These are phyloP conservation scores for Cercophora sp. DNA, from an alignment of 495 filamentous ascomycete genomes.

Conservation along the genomic window DNA sequence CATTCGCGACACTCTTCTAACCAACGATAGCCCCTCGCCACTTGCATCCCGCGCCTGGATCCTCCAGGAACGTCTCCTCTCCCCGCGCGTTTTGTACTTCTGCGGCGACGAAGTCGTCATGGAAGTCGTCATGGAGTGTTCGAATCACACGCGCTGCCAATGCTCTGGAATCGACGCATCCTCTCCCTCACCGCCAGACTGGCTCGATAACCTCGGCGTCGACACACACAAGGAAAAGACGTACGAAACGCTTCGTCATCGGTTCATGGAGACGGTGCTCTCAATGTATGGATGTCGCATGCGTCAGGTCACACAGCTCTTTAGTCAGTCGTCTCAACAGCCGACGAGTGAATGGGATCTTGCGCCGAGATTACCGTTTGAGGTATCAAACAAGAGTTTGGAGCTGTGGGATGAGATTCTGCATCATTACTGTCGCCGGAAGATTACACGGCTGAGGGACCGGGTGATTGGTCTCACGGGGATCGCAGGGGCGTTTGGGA, in stretches of 20 bases:
- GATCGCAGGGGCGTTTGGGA: not conserved
- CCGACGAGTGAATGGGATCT: not conserved
- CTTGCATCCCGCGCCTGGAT: conserved; percentile 11
- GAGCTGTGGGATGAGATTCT: not conserved
- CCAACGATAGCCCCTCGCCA: not conserved
- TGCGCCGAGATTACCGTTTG: not conserved
- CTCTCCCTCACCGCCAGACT: not conserved
- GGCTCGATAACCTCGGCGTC: not conserved
- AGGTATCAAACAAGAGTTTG: not conserved
- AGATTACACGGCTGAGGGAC: not conserved
- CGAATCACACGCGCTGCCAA: not conserved
- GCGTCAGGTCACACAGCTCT: not conserved
- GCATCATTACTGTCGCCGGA: not conserved
- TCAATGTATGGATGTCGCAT: not conserved
- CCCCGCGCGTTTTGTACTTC: conserved; percentile 10
- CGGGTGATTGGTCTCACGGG: not conserved
- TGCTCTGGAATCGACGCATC: not conserved
- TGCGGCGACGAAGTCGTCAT: not conserved
- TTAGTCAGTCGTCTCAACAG: not conserved
- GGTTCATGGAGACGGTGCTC: not conserved
- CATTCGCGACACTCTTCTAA: not conserved
- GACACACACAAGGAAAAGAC: not conserved
- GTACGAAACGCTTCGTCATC: not conserved
- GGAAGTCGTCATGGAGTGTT: not conserved
- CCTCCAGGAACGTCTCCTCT: conserved; percentile 16